Conservation (phyloP, 73 alveolate genomes). For the Paramecium octaurelia region DNA sequence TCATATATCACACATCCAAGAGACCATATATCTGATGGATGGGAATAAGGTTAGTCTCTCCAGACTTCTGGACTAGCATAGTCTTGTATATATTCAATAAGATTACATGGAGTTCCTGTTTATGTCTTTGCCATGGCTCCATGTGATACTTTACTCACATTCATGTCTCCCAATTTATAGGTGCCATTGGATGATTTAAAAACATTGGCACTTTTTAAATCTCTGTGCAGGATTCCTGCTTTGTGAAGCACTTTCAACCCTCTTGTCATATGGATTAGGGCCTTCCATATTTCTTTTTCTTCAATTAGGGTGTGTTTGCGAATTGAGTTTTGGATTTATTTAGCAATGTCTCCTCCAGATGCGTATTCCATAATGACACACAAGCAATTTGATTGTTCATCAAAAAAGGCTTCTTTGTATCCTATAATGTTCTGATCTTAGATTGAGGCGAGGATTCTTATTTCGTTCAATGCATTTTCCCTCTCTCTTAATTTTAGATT, state of each 20-base stretch:
- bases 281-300: constrained; percentile 78
- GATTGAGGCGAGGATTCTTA: constrained; percentile 77
- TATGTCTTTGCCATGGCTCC: constrained; percentile 43
- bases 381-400: constrained; percentile 59
- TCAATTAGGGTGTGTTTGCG: constrained; percentile 59
- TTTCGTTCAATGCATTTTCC: constrained; percentile 83
- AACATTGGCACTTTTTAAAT: constrained; percentile 78
- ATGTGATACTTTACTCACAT: constrained; percentile 45
- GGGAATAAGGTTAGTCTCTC: constrained; percentile 69
- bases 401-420: constrained; percentile 76
- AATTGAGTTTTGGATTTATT: constrained; percentile 67
- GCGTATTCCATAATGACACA: constrained; percentile 79
- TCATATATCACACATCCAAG: constrained; percentile 75
- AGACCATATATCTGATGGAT: constrained; percentile 72
- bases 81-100: not conserved
- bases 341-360: constrained; percentile 76
- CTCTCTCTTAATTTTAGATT: constrained; percentile 63
- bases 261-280: constrained; percentile 72
- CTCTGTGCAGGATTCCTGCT: constrained; percentile 69
- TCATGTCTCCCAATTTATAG: constrained; percentile 56
- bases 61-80: constrained; percentile 81
- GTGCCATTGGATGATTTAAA: constrained; percentile 67
- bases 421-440: constrained; percentile 64
- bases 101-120: constrained; percentile 39
- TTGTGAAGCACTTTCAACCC: constrained; percentile 67